Percentiles rank a stretch among this genome's conserved stretches.
Evolutionary conservation across 179 eudicot species (phyloP).

Genomic region (Heliamphora pulchella): DNA sequence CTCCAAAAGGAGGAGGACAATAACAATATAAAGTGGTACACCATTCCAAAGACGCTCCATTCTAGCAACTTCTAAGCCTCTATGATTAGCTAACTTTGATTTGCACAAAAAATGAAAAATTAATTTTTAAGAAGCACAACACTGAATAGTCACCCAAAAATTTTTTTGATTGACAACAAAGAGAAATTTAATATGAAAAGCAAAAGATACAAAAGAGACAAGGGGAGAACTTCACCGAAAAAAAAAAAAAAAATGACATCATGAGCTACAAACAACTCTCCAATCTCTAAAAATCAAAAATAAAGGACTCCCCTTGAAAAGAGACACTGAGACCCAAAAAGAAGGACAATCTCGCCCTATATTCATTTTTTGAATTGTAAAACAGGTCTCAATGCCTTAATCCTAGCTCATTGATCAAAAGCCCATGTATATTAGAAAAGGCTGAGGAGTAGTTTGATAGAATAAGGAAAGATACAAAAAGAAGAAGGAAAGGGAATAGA

Average conservation of each 20-base stretch:
- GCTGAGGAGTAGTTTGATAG: not conserved
- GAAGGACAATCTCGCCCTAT: not conserved
- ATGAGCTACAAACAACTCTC: too few species aligned
- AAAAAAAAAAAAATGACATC: too few species aligned
- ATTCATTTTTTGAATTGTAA: not conserved
- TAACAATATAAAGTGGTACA: not conserved
- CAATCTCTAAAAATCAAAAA: too few species aligned
- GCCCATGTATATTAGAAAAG: not conserved
- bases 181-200: too few species aligned
- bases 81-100: not conserved
- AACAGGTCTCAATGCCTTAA: constrained; percentile 4
- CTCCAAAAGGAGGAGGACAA: not conserved
- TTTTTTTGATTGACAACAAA: too few species aligned
- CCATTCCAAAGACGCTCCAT: constrained; percentile 2
- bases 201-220: too few species aligned
- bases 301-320: too few species aligned
- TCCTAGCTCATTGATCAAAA: constrained; percentile 3
- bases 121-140: not conserved
- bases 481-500: not conserved
- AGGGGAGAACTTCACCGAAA: too few species aligned
- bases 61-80: not conserved
- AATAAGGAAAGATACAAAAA: not conserved
- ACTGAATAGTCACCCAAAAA: not conserved
- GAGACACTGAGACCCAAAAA: too few species aligned
- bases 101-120: not conserved